Conservation (phyloP, 2,329 filamentous ascomycete genomes). For the Anthostomella pinea region DNA sequence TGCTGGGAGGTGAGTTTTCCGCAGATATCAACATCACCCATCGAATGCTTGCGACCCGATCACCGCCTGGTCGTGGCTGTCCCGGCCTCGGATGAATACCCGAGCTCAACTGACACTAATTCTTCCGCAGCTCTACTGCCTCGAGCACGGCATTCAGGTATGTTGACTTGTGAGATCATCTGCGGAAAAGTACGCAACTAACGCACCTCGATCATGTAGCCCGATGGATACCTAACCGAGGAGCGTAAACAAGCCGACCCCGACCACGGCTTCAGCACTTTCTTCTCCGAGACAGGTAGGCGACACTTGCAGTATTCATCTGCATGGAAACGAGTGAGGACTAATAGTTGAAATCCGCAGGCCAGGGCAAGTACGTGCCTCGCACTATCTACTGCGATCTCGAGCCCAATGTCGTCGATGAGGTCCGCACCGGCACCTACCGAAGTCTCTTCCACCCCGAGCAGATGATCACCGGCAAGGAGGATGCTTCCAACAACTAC, state of each 20-base stretch:
- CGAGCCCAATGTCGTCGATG: conserved; percentile 98
- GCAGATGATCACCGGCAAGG: conserved; percentile 99
- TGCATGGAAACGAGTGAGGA: no score
- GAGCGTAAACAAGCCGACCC: conserved; percentile 92
- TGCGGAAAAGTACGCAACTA: conserved; percentile 9
- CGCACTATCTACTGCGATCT: conserved; percentile 99
- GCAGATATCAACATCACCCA: neutral
- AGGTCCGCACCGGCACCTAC: conserved; percentile 97
- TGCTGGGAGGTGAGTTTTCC: conserved; percentile 93
- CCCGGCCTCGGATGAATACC: conserved; percentile 25
- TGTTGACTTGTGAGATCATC: conserved; percentile 37
- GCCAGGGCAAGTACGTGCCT: conserved; percentile 97
- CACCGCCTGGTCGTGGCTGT: conserved; percentile 10
- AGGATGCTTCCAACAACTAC: conserved; percentile 99
- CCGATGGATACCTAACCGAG: conserved; percentile 97
- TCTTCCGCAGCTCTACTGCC: conserved; percentile 84
- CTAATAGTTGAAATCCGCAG: conserved; percentile 50
- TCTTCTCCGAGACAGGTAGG: conserved; percentile 99
- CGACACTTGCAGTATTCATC: conserved; percentile 1
- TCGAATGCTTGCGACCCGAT: conserved; percentile 6
- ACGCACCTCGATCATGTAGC: conserved; percentile 53
- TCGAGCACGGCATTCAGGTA: conserved; percentile 99
- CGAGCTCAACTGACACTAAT: conserved; percentile 9
- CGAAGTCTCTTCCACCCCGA: conserved; percentile 97
- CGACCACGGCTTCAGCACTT: conserved; percentile 98